phyloP scores from a whole-genome alignment of 148 eudicot genomes.

The Spergularia marina region DNA sequence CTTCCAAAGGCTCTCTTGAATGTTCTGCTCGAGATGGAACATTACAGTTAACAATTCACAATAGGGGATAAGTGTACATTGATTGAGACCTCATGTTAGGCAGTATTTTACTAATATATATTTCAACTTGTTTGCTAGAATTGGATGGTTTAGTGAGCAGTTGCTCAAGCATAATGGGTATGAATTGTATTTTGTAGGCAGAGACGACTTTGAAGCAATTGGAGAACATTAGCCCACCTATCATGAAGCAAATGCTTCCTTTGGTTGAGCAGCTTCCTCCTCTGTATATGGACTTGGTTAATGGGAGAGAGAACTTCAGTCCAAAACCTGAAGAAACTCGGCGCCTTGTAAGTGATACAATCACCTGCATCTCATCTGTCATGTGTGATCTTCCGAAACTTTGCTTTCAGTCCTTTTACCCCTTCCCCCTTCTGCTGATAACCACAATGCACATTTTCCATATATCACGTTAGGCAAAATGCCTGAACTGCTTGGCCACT shows the following conservation, averaged over 20 bases:
- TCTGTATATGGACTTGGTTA: conserved; percentile 83
- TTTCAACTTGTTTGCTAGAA: conserved; percentile 4
- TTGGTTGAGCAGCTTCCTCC: conserved; percentile 95
- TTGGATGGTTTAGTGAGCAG: conserved; percentile 1
- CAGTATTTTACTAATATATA: background rate
- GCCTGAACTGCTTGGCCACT: background rate
- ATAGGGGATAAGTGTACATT: background rate
- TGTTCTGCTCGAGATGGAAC: background rate
- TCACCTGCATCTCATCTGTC: conserved; percentile 5
- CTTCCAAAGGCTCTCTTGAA: background rate
- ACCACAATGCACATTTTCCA: no score
- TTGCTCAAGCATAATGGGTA: background rate
- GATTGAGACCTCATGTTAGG: background rate
- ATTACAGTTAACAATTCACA: background rate
- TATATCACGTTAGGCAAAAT: background rate
- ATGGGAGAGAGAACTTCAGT: conserved; percentile 81
- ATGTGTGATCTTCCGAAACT: background rate
- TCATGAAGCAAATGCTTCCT: conserved; percentile 94
- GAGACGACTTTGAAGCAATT: conserved; percentile 91
- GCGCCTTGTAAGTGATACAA: conserved; percentile 57
- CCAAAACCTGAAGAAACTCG: conserved; percentile 96
- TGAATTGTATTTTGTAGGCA: conserved; percentile 43
- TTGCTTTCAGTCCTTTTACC: background rate
- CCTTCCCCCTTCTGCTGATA: background rate
- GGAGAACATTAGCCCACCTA: conserved; percentile 84